Evolutionary conservation across 768 basidiomycete species (phyloP), one percentile per base, ranked within the genome.

Genomic region (Pisolithus marmoratus): DNA sequence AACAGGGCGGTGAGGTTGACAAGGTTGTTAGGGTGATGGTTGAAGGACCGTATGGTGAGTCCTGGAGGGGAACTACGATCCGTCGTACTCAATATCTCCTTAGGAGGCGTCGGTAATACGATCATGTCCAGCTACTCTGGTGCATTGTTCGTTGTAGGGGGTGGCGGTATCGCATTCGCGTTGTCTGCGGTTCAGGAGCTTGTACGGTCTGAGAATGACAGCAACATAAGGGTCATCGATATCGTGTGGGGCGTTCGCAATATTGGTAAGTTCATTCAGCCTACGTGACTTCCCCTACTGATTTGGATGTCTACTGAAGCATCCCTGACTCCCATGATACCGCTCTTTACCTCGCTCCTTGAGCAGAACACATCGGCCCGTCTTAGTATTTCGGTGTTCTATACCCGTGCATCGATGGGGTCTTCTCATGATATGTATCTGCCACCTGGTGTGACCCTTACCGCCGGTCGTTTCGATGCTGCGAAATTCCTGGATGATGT

Each of bases 131-230:
- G 79, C 55, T 90, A 80, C 66, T 83, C 84, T 0, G 79, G 79
- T 3, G 82, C 83, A 1, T 69, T 90, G 26, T 76, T 90, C 57
- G 64, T 90, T 17, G 82, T 77, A 19, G 90, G 85, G 4, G 90
- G 90, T 3, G 84, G 83, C 52, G 90, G 90, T 2, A 84, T 92
- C 60, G 81, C 86, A 0, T 87, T 84, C 54, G 79, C 79, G 0
- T 73, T 90, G 36, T 73, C 80, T 14, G 68, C 77, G 1, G 75
- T 85, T 12, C 77, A 85, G 52, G 87, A 90, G 48, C 71, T 91
- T 22, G 73, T 90, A 27, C 48, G 60, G 19, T 55, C 74, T 1
- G 65, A 65, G 14, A 78, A 80, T 7, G 67, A 69, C 31, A 79
- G 79, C 47, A 73, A 82, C 45, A 72, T 79, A 14, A 78, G 81